These are phyloP conservation scores for Ampelocalamus luodianensis DNA, from an alignment of 176 grass and related monocot genomes.

Conservation along the genomic window DNA sequence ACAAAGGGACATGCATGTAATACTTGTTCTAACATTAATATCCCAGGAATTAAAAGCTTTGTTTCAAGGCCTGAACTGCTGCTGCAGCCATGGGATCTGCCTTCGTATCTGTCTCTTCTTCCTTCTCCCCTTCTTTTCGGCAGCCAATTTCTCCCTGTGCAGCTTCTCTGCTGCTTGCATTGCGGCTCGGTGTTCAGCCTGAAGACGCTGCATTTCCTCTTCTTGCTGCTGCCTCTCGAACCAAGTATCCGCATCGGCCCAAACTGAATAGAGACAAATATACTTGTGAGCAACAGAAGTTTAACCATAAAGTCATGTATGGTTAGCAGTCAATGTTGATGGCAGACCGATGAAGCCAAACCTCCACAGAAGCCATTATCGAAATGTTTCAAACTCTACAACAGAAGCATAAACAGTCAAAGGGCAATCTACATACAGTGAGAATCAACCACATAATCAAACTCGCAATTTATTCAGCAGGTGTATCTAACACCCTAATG, in stretches of 20 bases:
- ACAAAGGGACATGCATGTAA: conserved; percentile 12
- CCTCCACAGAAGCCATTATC: background rate
- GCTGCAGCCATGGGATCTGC: conserved; percentile 78
- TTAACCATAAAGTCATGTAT: background rate
- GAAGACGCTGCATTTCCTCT: conserved; percentile 89
- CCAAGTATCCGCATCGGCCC: conserved; percentile 99
- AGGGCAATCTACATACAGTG: background rate
- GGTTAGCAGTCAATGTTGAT: background rate
- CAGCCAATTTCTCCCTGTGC: conserved; percentile 73
- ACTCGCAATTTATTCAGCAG: background rate
- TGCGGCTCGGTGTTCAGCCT: conserved; percentile 84
- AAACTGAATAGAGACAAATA: conserved; percentile 59
- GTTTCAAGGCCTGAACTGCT: conserved; percentile 63
- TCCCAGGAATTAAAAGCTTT: conserved; percentile 35
- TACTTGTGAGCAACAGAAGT: conserved; percentile 14
- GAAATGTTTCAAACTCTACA: background rate
- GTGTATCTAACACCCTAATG: background rate
- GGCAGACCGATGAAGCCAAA: background rate
- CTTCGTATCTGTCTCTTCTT: conserved; percentile 57
- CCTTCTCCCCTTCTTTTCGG: conserved; percentile 91
- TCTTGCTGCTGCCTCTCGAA: conserved; percentile 99
- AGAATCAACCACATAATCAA: background rate
- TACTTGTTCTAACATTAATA: conserved; percentile 34
- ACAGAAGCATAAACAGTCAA: background rate
- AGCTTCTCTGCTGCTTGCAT: conserved; percentile 91